These are phyloP conservation scores for Angomonas deanei DNA, from an alignment of 208 protist species.

Conservation along the genomic window DNA sequence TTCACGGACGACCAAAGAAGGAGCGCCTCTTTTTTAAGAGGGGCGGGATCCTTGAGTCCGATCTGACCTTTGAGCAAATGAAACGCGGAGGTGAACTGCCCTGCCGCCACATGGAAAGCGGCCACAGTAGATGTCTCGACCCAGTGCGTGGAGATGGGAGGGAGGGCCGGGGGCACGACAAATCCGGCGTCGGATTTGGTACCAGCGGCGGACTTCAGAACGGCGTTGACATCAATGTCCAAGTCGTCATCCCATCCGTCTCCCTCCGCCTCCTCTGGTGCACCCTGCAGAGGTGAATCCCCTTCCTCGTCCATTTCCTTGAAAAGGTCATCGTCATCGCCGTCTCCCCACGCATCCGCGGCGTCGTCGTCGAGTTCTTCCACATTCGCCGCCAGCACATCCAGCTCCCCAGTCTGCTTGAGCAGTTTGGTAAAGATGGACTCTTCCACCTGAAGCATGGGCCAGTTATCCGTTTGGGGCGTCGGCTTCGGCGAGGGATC, in stretches of 20 bases:
- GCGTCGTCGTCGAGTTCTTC: constrained; percentile 24
- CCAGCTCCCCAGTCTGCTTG: constrained; percentile 51
- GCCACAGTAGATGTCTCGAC: constrained; percentile 72
- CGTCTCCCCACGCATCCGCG: constrained; percentile 48
- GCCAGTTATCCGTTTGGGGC: constrained; percentile 70
- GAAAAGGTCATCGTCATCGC: constrained; percentile 9
- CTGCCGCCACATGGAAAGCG: constrained; percentile 93
- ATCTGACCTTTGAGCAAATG: constrained; percentile 85
- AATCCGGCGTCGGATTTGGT: constrained; percentile 6
- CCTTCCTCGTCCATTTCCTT: neutral
- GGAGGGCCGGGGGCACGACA: constrained; percentile 53
- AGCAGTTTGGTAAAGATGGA: constrained; percentile 71
- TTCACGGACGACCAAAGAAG: constrained; percentile 73
- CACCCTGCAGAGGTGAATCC: neutral
- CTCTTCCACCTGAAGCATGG: constrained; percentile 73
- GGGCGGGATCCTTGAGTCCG: constrained; percentile 86
- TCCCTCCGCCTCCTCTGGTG: constrained; percentile 18
- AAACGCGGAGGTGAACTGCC: constrained; percentile 92
- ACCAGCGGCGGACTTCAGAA: constrained; percentile 8
- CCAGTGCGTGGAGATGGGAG: constrained; percentile 73
- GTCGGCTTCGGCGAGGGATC: constrained; percentile 4
- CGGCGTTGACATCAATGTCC: constrained; percentile 52
- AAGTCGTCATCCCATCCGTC: constrained; percentile 75
- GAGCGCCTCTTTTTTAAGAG: constrained; percentile 89
- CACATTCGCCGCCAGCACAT: constrained; percentile 22